Conservation (phyloP, 352 stramenopile genomes). For the Phytophthora niederhauseri region DNA sequence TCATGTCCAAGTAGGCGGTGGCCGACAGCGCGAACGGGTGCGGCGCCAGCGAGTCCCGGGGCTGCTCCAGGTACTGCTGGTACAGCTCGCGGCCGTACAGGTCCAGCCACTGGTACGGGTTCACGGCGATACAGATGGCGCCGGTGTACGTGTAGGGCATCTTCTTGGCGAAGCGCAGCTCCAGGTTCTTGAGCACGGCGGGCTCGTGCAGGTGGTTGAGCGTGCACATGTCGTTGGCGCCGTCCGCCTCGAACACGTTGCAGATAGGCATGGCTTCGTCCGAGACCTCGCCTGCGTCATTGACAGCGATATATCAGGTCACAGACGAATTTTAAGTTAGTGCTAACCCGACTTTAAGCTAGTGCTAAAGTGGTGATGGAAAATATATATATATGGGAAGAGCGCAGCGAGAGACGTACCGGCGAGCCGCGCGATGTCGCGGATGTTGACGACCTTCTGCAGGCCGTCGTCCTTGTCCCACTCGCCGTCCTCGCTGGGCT, state of each 20-base stretch:
- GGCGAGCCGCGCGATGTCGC: slow-evolving; percentile 65
- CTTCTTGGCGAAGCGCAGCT: slow-evolving; percentile 69
- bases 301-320: not conserved
- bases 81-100: slow-evolving; percentile 76
- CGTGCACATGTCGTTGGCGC: slow-evolving; percentile 81
- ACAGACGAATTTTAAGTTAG: not conserved
- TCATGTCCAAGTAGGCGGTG: slow-evolving; percentile 74
- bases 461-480: slow-evolving; percentile 67
- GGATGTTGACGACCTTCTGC: slow-evolving; percentile 65
- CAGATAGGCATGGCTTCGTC: slow-evolving; percentile 84
- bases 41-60: slow-evolving; percentile 58
- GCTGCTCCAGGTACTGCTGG: slow-evolving; percentile 59
- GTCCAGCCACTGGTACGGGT: slow-evolving; percentile 85
- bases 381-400: not conserved
- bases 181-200: slow-evolving; percentile 77
- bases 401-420: not conserved
- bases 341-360: not conserved
- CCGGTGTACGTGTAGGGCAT: slow-evolving; percentile 87
- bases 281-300: slow-evolving; percentile 59
- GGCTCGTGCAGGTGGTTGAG: slow-evolving; percentile 85
- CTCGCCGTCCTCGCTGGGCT: slow-evolving; percentile 58
- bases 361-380: too few species aligned
- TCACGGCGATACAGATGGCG: slow-evolving; percentile 83
- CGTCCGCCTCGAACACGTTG: slow-evolving; percentile 70
- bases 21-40: slow-evolving; percentile 80